phyloP scores from a whole-genome alignment of 306 rosid genomes.

The Quercus dentata region DNA sequence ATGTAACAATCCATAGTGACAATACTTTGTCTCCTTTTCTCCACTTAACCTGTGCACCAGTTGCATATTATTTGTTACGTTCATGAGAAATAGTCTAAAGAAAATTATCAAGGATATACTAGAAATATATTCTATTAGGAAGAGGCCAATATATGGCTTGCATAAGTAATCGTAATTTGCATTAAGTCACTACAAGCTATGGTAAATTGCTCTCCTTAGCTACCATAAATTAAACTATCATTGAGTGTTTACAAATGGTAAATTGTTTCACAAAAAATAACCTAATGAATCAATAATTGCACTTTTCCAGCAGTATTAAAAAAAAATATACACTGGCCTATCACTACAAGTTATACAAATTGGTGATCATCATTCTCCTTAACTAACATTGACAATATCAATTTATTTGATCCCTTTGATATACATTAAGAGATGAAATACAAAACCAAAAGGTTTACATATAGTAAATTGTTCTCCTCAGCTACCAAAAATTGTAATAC shows the following conservation, averaged over 20 bases:
- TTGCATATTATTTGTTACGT: background rate
- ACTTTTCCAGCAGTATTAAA: too few species aligned
- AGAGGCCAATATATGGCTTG: background rate
- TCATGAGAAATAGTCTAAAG: background rate
- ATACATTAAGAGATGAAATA: too few species aligned
- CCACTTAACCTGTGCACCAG: too few species aligned
- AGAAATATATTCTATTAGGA: background rate
- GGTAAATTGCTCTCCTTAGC: too few species aligned
- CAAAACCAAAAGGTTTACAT: too few species aligned
- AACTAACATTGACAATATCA: slow-evolving; percentile 65
- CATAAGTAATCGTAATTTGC: background rate
- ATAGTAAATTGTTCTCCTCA: too few species aligned
- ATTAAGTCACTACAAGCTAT: background rate
- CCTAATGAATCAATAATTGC: too few species aligned
- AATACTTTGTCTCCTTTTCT: too few species aligned
- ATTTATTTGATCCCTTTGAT: slow-evolving; percentile 49
- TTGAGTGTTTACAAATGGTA: background rate
- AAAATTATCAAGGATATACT: background rate
- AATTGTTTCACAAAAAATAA: background rate
- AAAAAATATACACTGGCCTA: too few species aligned
- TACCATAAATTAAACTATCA: too few species aligned
- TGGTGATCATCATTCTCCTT: slow-evolving; percentile 40
- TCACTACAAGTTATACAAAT: background rate
- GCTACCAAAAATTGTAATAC: too few species aligned
- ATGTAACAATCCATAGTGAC: too few species aligned